Percentiles rank a stretch among this genome's conserved stretches.
Evolutionary conservation across 225 moss, liverwort and hornwort species (phyloP).

Genomic region (Sphagnum contortum): DNA sequence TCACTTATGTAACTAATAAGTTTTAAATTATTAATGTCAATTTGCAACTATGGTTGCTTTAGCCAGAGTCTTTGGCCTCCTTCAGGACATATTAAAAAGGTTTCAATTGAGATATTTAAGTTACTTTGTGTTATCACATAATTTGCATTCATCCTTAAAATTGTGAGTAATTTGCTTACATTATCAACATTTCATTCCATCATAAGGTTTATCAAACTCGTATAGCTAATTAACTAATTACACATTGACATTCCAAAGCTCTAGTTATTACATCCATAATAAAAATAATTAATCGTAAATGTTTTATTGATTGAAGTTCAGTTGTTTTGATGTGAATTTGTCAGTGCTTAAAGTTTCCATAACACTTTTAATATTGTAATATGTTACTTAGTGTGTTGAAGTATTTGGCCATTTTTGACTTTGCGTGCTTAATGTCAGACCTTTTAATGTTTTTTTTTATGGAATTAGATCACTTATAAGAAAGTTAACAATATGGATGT

Average conservation of each 20-base stretch:
- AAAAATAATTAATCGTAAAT: not conserved
- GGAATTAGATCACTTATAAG: slow-evolving; percentile 34
- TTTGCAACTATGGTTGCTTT: slow-evolving; percentile 23
- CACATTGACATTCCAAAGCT: slow-evolving; percentile 5
- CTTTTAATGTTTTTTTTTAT: slow-evolving; percentile 28
- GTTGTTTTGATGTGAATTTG: too few species aligned
- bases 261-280: slow-evolving; percentile 2
- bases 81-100: too few species aligned
- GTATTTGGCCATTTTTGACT: slow-evolving; percentile 36
- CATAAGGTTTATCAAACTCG: slow-evolving; percentile 6
- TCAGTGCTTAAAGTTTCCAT: too few species aligned
- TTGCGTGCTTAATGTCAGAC: slow-evolving; percentile 25
- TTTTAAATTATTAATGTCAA: too few species aligned
- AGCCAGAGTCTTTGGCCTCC: slow-evolving; percentile 11
- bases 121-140: not conserved
- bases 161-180: slow-evolving; percentile 1
- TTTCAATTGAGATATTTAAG: not conserved
- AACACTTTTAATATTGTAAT: too few species aligned
- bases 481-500: slow-evolving; percentile 4
- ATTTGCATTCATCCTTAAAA: not conserved
- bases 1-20: too few species aligned
- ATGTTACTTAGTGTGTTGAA: slow-evolving; percentile 35
- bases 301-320: too few species aligned
- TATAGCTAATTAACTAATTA: slow-evolving; percentile 8
- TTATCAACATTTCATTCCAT: slow-evolving; percentile 2